phyloP scores from a whole-genome alignment of 352 stramenopile genomes.

The Phytophthora fragariaefolia region DNA sequence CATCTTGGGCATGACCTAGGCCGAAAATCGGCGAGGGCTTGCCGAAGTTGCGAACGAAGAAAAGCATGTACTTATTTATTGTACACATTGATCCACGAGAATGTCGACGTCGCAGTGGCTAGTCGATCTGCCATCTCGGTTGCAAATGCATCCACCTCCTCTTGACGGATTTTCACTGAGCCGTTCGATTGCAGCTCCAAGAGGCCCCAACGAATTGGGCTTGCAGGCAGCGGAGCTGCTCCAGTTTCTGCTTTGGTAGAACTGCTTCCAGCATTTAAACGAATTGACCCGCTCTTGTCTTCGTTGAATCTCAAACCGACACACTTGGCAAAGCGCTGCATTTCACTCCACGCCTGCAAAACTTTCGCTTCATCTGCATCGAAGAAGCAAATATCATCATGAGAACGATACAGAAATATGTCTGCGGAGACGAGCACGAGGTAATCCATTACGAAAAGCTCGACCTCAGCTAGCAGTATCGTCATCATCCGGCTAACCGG shows the following conservation, averaged over 20 bases:
- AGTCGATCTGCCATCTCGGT: conserved; percentile 50
- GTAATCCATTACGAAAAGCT: conserved; percentile 62
- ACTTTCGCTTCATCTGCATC: conserved; percentile 39
- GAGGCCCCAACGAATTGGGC: conserved; percentile 51
- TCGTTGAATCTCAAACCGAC: conserved; percentile 48
- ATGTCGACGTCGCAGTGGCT: conserved; percentile 32
- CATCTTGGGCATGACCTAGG: conserved; percentile 28
- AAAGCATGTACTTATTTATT: conserved; percentile 73
- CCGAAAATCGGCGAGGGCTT: conserved; percentile 44
- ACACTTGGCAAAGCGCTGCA: conserved; percentile 27
- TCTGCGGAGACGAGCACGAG: conserved; percentile 38
- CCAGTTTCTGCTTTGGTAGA: conserved; percentile 19
- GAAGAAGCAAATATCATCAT: conserved; percentile 65
- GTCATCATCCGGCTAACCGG: conserved; percentile 46
- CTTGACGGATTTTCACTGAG: conserved; percentile 40
- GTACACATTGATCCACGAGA: conserved; percentile 59
- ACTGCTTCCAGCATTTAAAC: conserved; percentile 19
- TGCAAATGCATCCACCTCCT: conserved; percentile 46
- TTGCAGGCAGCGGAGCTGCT: conserved; percentile 33
- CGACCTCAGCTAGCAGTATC: conserved; percentile 46
- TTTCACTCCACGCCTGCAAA: conserved; percentile 44
- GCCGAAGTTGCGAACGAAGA: conserved; percentile 61
- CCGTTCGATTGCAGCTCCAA: conserved; percentile 51
- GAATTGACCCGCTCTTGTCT: conserved; percentile 52
- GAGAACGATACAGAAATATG: conserved; percentile 50